These are phyloP conservation scores for Sequoia sempervirens DNA, from an alignment of 75 land plant species.

Conservation along the genomic window DNA sequence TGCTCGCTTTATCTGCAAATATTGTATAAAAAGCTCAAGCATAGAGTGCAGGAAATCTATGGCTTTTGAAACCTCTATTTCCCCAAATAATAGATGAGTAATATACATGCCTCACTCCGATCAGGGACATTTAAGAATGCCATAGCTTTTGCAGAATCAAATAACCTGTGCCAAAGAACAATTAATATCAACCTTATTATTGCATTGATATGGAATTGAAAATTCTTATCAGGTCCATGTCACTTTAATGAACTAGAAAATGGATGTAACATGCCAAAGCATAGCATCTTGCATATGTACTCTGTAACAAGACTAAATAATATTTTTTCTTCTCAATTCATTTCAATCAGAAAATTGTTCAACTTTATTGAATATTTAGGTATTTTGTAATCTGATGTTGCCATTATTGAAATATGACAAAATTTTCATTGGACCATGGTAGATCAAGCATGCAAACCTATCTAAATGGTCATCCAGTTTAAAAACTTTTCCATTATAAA, in stretches of 20 bases:
- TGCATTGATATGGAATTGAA: not conserved
- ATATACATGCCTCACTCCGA: constrained; percentile 59
- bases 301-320: not conserved
- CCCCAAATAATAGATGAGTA: not conserved
- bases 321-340: not conserved
- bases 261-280: not conserved
- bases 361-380: not conserved
- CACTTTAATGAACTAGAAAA: not conserved
- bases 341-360: not conserved
- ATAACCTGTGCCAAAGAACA: constrained; percentile 50
- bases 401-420: not conserved
- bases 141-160: constrained; percentile 94
- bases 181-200: not conserved
- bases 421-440: not conserved
- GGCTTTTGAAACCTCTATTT: not conserved
- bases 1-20: constrained; percentile 69
- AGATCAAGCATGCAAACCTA: constrained; percentile 41
- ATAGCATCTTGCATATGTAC: not conserved
- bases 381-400: not conserved
- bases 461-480: constrained; percentile 94
- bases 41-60: not conserved
- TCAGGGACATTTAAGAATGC: constrained; percentile 87
- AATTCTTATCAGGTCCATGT: not conserved
- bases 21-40: not conserved
- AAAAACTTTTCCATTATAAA: constrained; percentile 84